Conservation (phyloP, 768 basidiomycete species). For the Lyophyllum shimeji region DNA sequence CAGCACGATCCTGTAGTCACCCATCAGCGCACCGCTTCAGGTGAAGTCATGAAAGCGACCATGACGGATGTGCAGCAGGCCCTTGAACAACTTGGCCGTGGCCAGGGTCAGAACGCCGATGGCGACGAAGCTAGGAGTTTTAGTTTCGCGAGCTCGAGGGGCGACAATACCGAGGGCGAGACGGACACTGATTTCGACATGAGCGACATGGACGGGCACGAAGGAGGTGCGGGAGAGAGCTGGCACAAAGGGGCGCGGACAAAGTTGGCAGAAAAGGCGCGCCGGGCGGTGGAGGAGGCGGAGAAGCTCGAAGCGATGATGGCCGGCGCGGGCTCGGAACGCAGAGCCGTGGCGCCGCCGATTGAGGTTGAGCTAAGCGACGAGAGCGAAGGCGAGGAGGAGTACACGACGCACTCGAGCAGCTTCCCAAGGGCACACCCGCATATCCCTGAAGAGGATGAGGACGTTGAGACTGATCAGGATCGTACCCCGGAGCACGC, state of each 20-base stretch:
- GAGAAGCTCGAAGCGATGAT: constrained; percentile 46
- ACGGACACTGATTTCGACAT: constrained; percentile 54
- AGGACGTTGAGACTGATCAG: constrained; percentile 41
- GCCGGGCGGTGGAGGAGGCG: constrained; percentile 59
- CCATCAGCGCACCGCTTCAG: constrained; percentile 21
- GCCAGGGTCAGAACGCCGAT: constrained; percentile 32
- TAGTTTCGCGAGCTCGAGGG: constrained; percentile 72
- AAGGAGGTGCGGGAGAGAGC: constrained; percentile 37
- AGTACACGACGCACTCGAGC: constrained; percentile 36
- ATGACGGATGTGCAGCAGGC: constrained; percentile 90
- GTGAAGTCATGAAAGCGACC: constrained; percentile 80
- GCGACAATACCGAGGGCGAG: constrained; percentile 57
- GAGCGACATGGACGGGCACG: constrained; percentile 45
- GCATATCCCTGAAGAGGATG: constrained; percentile 72
- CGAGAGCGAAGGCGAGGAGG: constrained; percentile 70
- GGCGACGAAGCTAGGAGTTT: constrained; percentile 67
- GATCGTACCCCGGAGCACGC: constrained; percentile 9
- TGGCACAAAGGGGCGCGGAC: constrained; percentile 67
- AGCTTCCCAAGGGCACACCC: constrained; percentile 48
- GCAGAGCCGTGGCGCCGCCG: constrained; percentile 46
- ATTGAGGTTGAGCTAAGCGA: constrained; percentile 78
- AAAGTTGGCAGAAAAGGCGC: constrained; percentile 70
- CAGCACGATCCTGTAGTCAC: constrained; percentile 24
- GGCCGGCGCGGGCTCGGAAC: constrained; percentile 27
- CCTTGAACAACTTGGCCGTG: constrained; percentile 79